Base-by-base conservation (phyloP, 1,284 basidiomycete species). In the Apiotrichum porosum region DNA sequence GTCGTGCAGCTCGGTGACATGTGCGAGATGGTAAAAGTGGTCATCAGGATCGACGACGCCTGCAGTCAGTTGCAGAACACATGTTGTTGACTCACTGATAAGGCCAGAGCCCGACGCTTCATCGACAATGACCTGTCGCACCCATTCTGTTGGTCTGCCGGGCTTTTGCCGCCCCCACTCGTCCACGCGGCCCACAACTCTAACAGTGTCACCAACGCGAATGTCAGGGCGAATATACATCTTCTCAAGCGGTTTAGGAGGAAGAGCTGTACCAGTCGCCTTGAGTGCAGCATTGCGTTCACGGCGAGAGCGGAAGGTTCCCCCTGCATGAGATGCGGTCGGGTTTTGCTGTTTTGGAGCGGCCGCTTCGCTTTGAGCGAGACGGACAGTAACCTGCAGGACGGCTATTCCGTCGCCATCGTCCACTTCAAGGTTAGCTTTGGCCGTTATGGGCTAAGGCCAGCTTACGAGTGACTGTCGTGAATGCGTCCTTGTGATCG, bases 21-120 rank as follows among this genome's bases (percentile, higher is more conserved):
- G 9, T 1, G 47, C 34, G 9, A 47, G 23, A 30, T 69, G 67
- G 0, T 21, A 23, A 32, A 49, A 63, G 44, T 67, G 60, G 30
- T 56, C 60, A 9, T 71, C 66, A 6, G 65, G 52, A 42, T 66
- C 57, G 14, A 71, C 67, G 0, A 65, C 62, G 14, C 9, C 69
- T 71, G 48, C 9, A 13, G 43, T 55, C 15, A 54, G 49, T 21
- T 30, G 0, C 4, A 14, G 2, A 3, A 1, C 21, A 4, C 0
- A 0, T 1, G 22, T 6, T 13, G 6, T 10, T 8, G 17, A 56
- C 68, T 49, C 37, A 69, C 69, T 30, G 10, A 69, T 48, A 4
- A 36, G 60, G 6, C 69, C 69, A 3, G 33, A 30, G 1, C 65
- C 66, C 3, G 57, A 52, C 9, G 51, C 58, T 26, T 61, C 56